phyloP scores from a whole-genome alignment of 495 filamentous ascomycete genomes.

The Penicillium soppii region DNA sequence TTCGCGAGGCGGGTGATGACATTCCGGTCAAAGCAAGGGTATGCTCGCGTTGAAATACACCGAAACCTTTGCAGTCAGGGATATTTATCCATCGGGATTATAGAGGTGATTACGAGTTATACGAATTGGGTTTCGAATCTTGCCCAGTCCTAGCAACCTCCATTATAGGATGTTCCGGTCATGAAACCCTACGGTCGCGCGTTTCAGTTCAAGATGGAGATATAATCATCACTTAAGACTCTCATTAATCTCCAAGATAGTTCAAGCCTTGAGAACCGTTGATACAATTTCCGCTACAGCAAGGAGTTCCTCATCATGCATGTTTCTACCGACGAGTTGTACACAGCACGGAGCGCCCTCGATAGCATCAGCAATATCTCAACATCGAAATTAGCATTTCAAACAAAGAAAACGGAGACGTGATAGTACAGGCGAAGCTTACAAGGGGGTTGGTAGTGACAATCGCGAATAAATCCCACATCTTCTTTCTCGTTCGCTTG shows the following conservation, averaged over 20 bases:
- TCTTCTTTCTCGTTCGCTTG: conserved; percentile 14
- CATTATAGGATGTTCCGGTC: too few species aligned
- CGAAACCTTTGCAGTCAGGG: neutral
- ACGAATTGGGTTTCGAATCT: too few species aligned
- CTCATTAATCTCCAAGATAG: too few species aligned
- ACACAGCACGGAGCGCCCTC: conserved; percentile 21
- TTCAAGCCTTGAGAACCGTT: neutral
- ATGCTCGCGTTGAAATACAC: neutral
- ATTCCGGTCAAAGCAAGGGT: neutral
- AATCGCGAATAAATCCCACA: conserved; percentile 10
- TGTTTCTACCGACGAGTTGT: conserved; percentile 13
- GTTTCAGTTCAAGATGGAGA: too few species aligned
- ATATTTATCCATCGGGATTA: neutral
- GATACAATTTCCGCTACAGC: neutral
- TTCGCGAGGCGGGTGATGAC: neutral
- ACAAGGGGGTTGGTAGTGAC: conserved; percentile 22
- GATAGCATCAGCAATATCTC: conserved; percentile 8
- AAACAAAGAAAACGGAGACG: too few species aligned
- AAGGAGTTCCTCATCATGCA: conserved; percentile 18
- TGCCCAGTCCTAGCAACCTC: too few species aligned
- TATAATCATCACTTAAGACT: too few species aligned
- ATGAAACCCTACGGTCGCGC: too few species aligned
- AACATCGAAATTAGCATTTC: neutral
- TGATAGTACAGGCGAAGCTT: neutral
- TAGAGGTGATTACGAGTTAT: too few species aligned